These are phyloP conservation scores for Leccinum fibrillosum DNA, from an alignment of 768 basidiomycete genomes.

Conservation along the genomic window DNA sequence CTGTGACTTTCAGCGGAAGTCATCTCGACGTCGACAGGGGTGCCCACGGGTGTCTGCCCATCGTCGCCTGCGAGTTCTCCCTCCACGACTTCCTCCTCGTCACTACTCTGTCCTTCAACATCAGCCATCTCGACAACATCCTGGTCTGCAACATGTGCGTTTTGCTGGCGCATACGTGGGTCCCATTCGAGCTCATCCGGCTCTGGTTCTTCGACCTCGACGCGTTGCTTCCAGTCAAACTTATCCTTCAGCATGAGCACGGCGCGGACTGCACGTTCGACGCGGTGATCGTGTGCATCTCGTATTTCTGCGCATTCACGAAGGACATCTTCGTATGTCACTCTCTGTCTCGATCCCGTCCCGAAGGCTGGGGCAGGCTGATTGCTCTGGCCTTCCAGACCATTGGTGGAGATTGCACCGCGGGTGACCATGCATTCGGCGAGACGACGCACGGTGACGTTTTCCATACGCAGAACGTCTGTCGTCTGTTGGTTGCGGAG, in stretches of 20 bases:
- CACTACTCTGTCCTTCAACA: conserved; percentile 33
- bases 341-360: conserved; percentile 17
- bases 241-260: conserved; percentile 75
- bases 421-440: conserved; percentile 63
- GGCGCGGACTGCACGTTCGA: conserved; percentile 75
- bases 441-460: conserved; percentile 66
- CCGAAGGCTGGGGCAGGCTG: conserved; percentile 27
- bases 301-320: conserved; percentile 64
- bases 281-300: conserved; percentile 68
- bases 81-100: conserved; percentile 38
- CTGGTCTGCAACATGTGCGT: conserved; percentile 5
- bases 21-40: conserved; percentile 27
- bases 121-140: conserved; percentile 21
- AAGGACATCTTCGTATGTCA: conserved; percentile 56
- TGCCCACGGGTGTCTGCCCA: conserved; percentile 21
- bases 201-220: conserved; percentile 75
- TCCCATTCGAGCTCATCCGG: conserved; percentile 77
- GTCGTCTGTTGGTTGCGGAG: conserved; percentile 78
- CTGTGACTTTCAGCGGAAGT: neutral
- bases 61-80: conserved; percentile 33
- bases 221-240: conserved; percentile 81
- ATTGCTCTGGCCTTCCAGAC: conserved; percentile 39
- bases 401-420: conserved; percentile 43
- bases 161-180: conserved; percentile 38
- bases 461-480: conserved; percentile 70